phyloP scores from a whole-genome alignment of 2,329 filamentous ascomycete species.

The Truncatella angustata region DNA sequence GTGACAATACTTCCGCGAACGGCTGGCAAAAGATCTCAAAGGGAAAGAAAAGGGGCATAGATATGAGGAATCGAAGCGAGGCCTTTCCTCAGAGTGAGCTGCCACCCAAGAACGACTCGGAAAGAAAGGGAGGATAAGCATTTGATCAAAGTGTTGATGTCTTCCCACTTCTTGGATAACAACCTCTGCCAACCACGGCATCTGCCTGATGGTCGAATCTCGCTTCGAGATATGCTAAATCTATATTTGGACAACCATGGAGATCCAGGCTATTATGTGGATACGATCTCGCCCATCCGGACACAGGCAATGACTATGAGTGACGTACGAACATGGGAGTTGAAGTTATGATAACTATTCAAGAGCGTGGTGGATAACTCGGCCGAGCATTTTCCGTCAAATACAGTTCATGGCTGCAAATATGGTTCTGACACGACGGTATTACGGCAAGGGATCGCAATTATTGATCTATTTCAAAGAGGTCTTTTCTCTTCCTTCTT shows the following conservation, averaged over 20 bases:
- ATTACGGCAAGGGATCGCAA: too few species aligned
- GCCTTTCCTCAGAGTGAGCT: slow-evolving; percentile 47
- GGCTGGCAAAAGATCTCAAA: slow-evolving; percentile 62
- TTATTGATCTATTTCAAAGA: too few species aligned
- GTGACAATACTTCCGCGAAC: slow-evolving; percentile 36
- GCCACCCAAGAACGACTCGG: slow-evolving; percentile 56
- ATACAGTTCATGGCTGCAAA: too few species aligned
- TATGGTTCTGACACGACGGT: too few species aligned
- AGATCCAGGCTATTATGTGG: slow-evolving; percentile 20
- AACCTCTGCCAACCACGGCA: slow-evolving; percentile 10
- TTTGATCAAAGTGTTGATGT: slow-evolving; percentile 1
- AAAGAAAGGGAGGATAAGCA: slow-evolving; percentile 60
- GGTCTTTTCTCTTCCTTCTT: too few species aligned
- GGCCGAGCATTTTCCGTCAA: too few species aligned
- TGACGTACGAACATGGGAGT: not conserved
- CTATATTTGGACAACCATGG: slow-evolving; percentile 21
- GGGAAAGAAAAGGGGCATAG: slow-evolving; percentile 48
- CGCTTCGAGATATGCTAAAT: slow-evolving; percentile 17
- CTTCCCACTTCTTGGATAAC: slow-evolving; percentile 26
- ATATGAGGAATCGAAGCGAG: slow-evolving; percentile 45
- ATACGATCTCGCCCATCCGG: slow-evolving; percentile 13
- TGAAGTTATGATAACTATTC: too few species aligned
- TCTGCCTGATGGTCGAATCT: slow-evolving; percentile 15
- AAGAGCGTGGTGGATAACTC: too few species aligned
- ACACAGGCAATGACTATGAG: not conserved